phyloP scores from a whole-genome alignment of 164 flowering plant species.

The Aristolochia fimbriata region DNA sequence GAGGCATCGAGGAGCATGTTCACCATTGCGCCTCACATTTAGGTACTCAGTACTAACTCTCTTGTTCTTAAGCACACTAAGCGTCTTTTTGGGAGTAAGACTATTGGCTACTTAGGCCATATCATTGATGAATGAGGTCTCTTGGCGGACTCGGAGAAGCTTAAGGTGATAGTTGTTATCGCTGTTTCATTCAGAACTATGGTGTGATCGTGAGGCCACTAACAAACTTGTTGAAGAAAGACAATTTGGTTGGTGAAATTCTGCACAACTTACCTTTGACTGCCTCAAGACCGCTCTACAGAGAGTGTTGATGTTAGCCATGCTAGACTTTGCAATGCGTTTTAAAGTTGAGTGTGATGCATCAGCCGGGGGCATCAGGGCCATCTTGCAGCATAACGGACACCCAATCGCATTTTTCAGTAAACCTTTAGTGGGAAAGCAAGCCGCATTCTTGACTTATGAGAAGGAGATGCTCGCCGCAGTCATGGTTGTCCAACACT shows the following conservation, averaged over 20 bases:
- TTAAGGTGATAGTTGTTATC: too few species aligned
- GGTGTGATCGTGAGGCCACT: not conserved
- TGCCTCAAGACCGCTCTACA: not conserved
- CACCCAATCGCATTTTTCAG: constrained; percentile 1
- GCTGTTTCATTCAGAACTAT: too few species aligned
- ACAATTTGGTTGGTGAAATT: not conserved
- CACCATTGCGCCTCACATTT: not conserved
- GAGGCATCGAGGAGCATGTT: not conserved
- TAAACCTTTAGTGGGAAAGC: not conserved
- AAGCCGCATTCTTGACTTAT: not conserved
- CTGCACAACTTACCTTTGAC: not conserved
- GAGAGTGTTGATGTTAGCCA: not conserved
- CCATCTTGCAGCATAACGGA: not conserved
- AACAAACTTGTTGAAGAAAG: not conserved
- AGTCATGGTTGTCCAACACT: not conserved
- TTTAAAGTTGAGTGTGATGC: constrained; percentile 1
- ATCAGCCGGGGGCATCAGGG: not conserved
- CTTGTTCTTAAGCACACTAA: not conserved
- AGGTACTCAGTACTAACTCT: not conserved
- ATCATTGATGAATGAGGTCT: too few species aligned
- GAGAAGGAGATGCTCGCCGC: constrained; percentile 2
- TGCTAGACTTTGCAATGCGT: too few species aligned
- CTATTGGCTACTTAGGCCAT: not conserved
- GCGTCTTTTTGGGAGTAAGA: not conserved
- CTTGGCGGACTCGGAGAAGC: too few species aligned